These are phyloP conservation scores for Sporothrix luriei DNA, from an alignment of 2,329 filamentous ascomycete genomes.

Conservation along the genomic window DNA sequence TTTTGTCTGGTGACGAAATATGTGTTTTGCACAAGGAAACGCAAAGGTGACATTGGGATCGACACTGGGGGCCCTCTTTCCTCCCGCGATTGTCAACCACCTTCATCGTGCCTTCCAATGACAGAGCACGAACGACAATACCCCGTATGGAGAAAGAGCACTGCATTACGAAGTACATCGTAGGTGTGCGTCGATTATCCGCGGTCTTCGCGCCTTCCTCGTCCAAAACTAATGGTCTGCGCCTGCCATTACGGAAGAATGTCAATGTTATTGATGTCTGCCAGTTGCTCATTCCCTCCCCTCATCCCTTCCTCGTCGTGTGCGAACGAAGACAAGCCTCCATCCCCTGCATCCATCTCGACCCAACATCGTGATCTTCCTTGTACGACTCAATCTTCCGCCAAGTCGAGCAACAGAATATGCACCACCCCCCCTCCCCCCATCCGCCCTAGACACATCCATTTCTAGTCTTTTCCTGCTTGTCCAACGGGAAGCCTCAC, in stretches of 20 bases:
- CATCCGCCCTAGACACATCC: neutral
- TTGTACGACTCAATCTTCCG: neutral
- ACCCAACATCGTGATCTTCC: constrained; percentile 14
- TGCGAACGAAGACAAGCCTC: neutral
- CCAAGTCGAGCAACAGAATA: neutral
- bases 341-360: constrained; percentile 13
- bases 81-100: neutral
- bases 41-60: constrained; percentile 28
- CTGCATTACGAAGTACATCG: no score
- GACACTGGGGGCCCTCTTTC: constrained; percentile 19
- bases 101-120: constrained; percentile 22
- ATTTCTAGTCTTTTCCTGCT: neutral
- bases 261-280: neutral
- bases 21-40: neutral
- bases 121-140: neutral
- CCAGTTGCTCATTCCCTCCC: neutral
- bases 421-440: neutral
- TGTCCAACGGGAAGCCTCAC: neutral
- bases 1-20: neutral
- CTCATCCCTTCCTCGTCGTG: neutral
- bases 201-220: constrained; percentile 5
- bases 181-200: neutral
- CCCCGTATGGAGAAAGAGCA: constrained; percentile 18
- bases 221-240: neutral
- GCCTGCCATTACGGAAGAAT: neutral